These are phyloP conservation scores for Detonula confervacea DNA, from an alignment of 352 stramenopile genomes.

Conservation along the genomic window DNA sequence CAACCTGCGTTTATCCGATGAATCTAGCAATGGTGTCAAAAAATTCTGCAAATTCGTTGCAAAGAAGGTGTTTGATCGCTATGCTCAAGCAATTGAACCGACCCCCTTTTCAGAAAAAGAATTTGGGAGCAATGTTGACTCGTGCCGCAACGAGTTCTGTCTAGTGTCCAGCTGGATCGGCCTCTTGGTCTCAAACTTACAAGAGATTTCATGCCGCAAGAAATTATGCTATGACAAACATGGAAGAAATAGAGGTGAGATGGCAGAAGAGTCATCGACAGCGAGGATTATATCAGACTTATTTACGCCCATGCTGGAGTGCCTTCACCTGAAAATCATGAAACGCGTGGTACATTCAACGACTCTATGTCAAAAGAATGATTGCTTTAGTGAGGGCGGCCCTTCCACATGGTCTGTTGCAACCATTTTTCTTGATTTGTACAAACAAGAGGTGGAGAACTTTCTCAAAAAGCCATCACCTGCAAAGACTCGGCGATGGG, in stretches of 20 bases:
- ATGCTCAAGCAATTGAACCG: slow-evolving; percentile 16
- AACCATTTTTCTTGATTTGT: slow-evolving; percentile 44
- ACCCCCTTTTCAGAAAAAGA: slow-evolving; percentile 14
- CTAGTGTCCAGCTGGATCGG: slow-evolving; percentile 38
- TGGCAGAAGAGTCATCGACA: slow-evolving; percentile 22
- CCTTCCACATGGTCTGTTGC: slow-evolving; percentile 22
- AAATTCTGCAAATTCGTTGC: slow-evolving; percentile 37
- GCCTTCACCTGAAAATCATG: slow-evolving; percentile 44
- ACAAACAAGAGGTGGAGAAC: slow-evolving; percentile 46
- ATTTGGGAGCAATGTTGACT: slow-evolving; percentile 3
- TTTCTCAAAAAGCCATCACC: slow-evolving; percentile 46
- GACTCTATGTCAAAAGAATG: slow-evolving; percentile 3
- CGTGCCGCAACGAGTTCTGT: slow-evolving; percentile 20
- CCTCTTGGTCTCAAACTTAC: slow-evolving; percentile 36
- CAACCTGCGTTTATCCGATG: slow-evolving; percentile 7
- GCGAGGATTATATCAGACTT: slow-evolving; percentile 26
- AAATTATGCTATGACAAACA: not conserved
- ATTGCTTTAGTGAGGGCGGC: not conserved
- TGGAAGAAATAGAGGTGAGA: slow-evolving; percentile 2
- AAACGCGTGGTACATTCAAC: slow-evolving; percentile 14
- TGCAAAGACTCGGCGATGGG: slow-evolving; percentile 43
- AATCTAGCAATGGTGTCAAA: slow-evolving; percentile 22
- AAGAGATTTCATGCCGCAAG: slow-evolving; percentile 20
- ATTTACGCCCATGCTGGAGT: slow-evolving; percentile 48
- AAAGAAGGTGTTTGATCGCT: slow-evolving; percentile 41